A percentile compares a stretch with the other conserved stretches of the same genome.
Conservation (phyloP, 768 basidiomycete genomes). For the Lentinus tigrinus region DNA sequence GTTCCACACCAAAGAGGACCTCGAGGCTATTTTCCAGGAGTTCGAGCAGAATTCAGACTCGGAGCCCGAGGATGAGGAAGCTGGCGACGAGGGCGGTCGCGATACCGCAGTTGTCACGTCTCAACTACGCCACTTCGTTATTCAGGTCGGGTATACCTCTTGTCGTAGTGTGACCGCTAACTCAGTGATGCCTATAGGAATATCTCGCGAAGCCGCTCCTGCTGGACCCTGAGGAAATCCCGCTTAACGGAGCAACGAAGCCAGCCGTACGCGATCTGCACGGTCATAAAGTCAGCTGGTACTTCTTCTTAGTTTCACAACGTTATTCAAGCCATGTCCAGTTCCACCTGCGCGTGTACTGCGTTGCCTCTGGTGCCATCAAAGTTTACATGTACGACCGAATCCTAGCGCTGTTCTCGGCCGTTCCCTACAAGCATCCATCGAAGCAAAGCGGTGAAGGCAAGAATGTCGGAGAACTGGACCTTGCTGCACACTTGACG, state of each 20-base stretch:
- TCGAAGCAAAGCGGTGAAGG: constrained; percentile 1
- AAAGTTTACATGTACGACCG: constrained; percentile 79
- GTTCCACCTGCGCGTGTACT: constrained; percentile 95
- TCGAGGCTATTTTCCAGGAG: constrained; percentile 73
- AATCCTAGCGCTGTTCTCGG: constrained; percentile 86
- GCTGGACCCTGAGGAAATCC: constrained; percentile 60
- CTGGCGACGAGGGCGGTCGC: constrained; percentile 29
- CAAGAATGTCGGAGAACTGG: constrained; percentile 32
- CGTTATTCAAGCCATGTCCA: constrained; percentile 32
- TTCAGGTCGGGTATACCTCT: constrained; percentile 62
- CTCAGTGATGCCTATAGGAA: constrained; percentile 53
- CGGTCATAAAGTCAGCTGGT: constrained; percentile 58
- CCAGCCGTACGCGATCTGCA: constrained; percentile 25
- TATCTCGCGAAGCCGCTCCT: constrained; percentile 80
- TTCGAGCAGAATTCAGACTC: constrained; percentile 63
- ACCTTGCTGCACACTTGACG: constrained; percentile 80
- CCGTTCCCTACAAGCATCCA: constrained; percentile 59
- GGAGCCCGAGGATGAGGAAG: constrained; percentile 43
- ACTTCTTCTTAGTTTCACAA: neutral
- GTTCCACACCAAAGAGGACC: constrained; percentile 73
- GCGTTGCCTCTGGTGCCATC: constrained; percentile 72
- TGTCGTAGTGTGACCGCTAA: neutral
- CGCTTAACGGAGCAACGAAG: constrained; percentile 26
- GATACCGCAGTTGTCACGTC: constrained; percentile 71
- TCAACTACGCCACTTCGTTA: constrained; percentile 92